Evolutionary conservation across 148 eudicot genomes (phyloP).

Genomic region (Spergularia marina): DNA sequence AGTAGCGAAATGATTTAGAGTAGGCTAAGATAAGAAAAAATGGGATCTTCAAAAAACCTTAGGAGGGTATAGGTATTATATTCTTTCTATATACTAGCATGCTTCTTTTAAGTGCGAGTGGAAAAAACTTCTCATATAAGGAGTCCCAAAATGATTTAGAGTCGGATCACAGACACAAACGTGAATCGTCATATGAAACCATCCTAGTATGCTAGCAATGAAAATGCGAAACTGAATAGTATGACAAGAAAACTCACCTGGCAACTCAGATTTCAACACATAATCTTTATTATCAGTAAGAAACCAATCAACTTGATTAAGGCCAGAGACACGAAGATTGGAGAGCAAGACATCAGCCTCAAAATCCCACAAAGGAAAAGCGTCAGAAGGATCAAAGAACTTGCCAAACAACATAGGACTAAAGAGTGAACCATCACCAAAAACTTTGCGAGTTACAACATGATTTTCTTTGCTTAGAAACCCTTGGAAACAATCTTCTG

Average conservation of each 20-base stretch:
- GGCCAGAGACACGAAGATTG: slow-evolving; percentile 31
- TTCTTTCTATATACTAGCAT: too few relatives aligned
- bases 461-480: slow-evolving; percentile 39
- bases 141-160: too few relatives aligned
- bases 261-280: slow-evolving; percentile 59
- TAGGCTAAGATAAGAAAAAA: too few relatives aligned
- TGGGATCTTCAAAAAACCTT: too few relatives aligned
- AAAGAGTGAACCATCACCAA: slow-evolving; percentile 65
- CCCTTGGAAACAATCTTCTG: slow-evolving; percentile 57
- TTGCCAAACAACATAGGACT: slow-evolving; percentile 85
- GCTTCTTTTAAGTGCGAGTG: too few relatives aligned
- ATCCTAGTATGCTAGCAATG: too few relatives aligned
- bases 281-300: slow-evolving; percentile 43
- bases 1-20: too few relatives aligned
- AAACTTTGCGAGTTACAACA: slow-evolving; percentile 36
- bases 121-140: too few relatives aligned
- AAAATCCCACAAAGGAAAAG: slow-evolving; percentile 90
- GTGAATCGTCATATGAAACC: too few relatives aligned
- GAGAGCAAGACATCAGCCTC: slow-evolving; percentile 57
- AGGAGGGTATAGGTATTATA: too few relatives aligned
- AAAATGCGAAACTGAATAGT: too few relatives aligned
- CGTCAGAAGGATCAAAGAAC: slow-evolving; percentile 94
- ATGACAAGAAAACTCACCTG: slow-evolving; percentile 40
- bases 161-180: background rate
- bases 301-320: slow-evolving; percentile 56